phyloP scores from a whole-genome alignment of 1,139 yeast species.

The Geotrichum phurueaensis region DNA sequence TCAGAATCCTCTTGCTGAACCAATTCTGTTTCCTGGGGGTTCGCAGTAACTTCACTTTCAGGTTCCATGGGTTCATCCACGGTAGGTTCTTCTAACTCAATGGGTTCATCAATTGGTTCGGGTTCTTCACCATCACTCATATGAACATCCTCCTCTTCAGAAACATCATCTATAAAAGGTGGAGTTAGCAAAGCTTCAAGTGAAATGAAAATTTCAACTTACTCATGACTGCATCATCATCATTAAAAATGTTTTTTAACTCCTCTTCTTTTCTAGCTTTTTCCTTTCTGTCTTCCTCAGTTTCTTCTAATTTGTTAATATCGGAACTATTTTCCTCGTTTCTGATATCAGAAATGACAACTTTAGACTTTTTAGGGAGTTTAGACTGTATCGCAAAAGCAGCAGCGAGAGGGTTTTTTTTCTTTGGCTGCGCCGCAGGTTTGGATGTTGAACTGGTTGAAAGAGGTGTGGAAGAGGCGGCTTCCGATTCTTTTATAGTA shows the following conservation, averaged over 20 bases:
- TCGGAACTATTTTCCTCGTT: background rate
- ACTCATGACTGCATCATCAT: slow-evolving; percentile 14
- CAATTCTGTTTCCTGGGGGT: background rate
- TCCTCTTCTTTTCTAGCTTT: slow-evolving; percentile 10
- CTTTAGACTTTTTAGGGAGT: slow-evolving; percentile 3
- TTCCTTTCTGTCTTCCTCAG: slow-evolving; percentile 3
- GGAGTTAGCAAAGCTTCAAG: background rate
- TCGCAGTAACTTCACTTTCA: background rate
- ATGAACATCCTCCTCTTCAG: slow-evolving; percentile 9
- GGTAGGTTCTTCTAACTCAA: slow-evolving; percentile 9
- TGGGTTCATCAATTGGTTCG: background rate
- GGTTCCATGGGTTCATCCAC: background rate
- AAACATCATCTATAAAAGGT: background rate
- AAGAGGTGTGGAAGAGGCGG: background rate
- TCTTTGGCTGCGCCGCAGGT: background rate
- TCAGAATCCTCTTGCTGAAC: background rate
- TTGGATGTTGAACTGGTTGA: background rate
- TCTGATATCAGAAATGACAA: slow-evolving; percentile 6
- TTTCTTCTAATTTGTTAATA: background rate
- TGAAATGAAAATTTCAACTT: background rate
- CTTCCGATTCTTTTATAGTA: background rate
- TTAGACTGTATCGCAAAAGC: slow-evolving; percentile 8
- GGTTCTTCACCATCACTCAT: slow-evolving; percentile 8
- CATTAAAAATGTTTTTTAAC: slow-evolving; percentile 15
- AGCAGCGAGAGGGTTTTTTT: slow-evolving; percentile 1